Evolutionary conservation across 306 rosid species (phyloP).

Genomic region (Glycine latifolia): DNA sequence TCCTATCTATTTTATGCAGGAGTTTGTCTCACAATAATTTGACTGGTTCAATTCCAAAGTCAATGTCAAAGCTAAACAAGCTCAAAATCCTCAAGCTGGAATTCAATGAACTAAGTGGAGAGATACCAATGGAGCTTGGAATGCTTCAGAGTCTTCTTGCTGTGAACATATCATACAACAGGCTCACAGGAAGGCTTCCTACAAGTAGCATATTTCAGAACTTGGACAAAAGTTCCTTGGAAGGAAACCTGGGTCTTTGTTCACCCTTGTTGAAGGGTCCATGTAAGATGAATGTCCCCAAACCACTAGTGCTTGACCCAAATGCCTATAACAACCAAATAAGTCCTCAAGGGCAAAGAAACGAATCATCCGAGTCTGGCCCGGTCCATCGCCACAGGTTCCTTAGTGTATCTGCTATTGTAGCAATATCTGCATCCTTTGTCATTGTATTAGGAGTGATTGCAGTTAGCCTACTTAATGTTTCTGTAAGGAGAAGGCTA

Average conservation of each 20-base stretch:
- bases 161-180: conserved; percentile 84
- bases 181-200: conserved; percentile 89
- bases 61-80: conserved; percentile 72
- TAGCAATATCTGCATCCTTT: conserved; percentile 81
- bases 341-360: conserved; percentile 51
- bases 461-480: conserved; percentile 71
- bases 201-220: conserved; percentile 67
- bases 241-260: conserved; percentile 90
- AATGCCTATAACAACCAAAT: conserved; percentile 69
- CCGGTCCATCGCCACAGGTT: conserved; percentile 61
- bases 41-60: conserved; percentile 72
- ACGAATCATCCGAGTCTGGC: conserved; percentile 45
- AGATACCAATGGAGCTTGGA: conserved; percentile 91
- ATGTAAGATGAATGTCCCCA: conserved; percentile 85
- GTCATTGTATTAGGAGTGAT: conserved; percentile 75
- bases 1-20: conserved; percentile 58
- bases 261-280: conserved; percentile 89
- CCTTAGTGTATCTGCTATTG: conserved; percentile 81
- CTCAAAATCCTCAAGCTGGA: conserved; percentile 82
- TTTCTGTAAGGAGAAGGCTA: conserved; percentile 74
- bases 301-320: conserved; percentile 94
- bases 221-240: conserved; percentile 84
- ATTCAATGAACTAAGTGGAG: conserved; percentile 83
- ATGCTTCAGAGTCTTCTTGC: conserved; percentile 79
- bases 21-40: conserved; percentile 81